Conservation (phyloP, 352 stramenopile species). For the Pythium aquatile region DNA sequence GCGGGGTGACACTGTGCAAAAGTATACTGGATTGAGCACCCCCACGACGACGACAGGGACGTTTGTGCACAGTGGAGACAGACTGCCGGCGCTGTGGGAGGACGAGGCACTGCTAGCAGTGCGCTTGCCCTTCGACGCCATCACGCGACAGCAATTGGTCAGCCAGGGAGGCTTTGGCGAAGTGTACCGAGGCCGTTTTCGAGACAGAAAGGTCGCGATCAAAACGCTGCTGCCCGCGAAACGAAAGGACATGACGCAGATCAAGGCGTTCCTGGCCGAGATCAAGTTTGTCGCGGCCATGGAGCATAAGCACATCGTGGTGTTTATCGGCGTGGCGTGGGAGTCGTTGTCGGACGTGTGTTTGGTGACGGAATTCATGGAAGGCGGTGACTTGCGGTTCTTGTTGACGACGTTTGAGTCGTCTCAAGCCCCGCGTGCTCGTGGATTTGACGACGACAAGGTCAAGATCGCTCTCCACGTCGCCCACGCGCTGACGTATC, state of each 20-base stretch:
- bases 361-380: conserved; percentile 37
- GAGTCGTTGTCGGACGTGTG: conserved; percentile 45
- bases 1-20: neutral
- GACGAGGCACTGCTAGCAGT: conserved; percentile 10
- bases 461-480: conserved; percentile 45
- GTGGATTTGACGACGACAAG: conserved; percentile 44
- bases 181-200: conserved; percentile 9
- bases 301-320: conserved; percentile 43
- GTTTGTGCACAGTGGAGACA: neutral
- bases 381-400: conserved; percentile 22
- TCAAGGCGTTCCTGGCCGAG: conserved; percentile 26
- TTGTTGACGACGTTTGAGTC: conserved; percentile 17
- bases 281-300: conserved; percentile 30
- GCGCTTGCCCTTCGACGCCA: conserved; percentile 18
- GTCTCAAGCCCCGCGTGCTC: conserved; percentile 13
- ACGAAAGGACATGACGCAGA: conserved; percentile 13
- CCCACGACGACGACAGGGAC: neutral
- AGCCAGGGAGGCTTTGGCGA: conserved; percentile 14
- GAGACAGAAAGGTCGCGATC: conserved; percentile 7
- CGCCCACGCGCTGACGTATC: conserved; percentile 43
- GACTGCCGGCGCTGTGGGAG: conserved; percentile 8
- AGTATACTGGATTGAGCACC: neutral
- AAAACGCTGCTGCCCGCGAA: conserved; percentile 13
- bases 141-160: conserved; percentile 9
- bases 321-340: conserved; percentile 53